Evolutionary conservation across 2,329 filamentous ascomycete species (phyloP).

Genomic region (Penicillium fuscoglaucum): DNA sequence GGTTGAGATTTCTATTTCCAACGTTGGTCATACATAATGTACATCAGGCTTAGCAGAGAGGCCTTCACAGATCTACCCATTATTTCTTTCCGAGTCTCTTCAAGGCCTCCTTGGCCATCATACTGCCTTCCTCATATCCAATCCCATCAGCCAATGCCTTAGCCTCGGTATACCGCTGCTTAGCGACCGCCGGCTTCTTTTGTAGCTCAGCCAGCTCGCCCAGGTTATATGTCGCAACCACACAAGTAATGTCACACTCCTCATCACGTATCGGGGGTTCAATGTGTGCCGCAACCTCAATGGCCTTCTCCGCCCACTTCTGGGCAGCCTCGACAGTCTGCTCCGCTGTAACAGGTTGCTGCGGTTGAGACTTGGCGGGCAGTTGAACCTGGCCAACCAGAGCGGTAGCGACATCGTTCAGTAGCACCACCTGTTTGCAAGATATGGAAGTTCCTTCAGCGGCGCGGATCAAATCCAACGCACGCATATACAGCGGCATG

Average conservation of each 20-base stretch:
- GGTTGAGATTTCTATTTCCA: slow-evolving; percentile 13
- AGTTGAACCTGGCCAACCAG: slow-evolving; percentile 37
- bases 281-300: slow-evolving; percentile 66
- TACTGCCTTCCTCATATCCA: slow-evolving; percentile 38
- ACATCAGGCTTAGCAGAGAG: slow-evolving; percentile 10
- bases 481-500: slow-evolving; percentile 82
- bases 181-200: slow-evolving; percentile 65
- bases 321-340: slow-evolving; percentile 68
- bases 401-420: slow-evolving; percentile 59
- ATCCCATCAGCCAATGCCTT: slow-evolving; percentile 56
- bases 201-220: slow-evolving; percentile 79
- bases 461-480: slow-evolving; percentile 65
- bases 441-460: slow-evolving; percentile 47
- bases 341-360: slow-evolving; percentile 52
- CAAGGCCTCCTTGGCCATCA: slow-evolving; percentile 33
- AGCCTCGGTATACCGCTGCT: slow-evolving; percentile 68
- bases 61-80: slow-evolving; percentile 1
- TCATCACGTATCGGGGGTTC: slow-evolving; percentile 65
- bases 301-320: slow-evolving; percentile 77
- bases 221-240: slow-evolving; percentile 80
- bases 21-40: slow-evolving; percentile 18
- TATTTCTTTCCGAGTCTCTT: slow-evolving; percentile 31
- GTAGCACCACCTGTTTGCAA: slow-evolving; percentile 76
- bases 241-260: slow-evolving; percentile 82
- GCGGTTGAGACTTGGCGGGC: slow-evolving; percentile 28